phyloP scores from a whole-genome alignment of 2,329 filamentous ascomycete species.

The Fusarium scirpi region DNA sequence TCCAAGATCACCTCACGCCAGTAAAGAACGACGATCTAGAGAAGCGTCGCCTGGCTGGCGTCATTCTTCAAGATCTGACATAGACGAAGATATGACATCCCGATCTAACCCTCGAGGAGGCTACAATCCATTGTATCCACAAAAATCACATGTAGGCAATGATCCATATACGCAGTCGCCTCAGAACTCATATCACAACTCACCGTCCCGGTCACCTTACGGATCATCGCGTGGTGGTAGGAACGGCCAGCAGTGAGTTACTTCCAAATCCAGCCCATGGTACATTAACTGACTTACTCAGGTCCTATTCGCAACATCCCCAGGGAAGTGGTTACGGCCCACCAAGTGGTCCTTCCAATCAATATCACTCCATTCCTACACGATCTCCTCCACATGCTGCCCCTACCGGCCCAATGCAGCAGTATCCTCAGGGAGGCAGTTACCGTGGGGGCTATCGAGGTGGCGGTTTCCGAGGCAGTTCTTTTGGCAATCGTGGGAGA shows the following conservation, averaged over 20 bases:
- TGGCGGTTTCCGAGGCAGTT: conserved; percentile 70
- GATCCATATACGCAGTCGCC: conserved; percentile 58
- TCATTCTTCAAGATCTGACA: conserved; percentile 61
- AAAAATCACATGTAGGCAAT: conserved; percentile 53
- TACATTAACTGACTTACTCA: conserved; percentile 46
- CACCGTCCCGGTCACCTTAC: conserved; percentile 59
- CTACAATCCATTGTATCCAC: conserved; percentile 55
- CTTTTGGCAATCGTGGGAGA: conserved; percentile 66
- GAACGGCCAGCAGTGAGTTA: conserved; percentile 57
- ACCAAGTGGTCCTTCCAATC: conserved; percentile 64
- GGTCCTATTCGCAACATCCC: conserved; percentile 72
- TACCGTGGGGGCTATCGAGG: conserved; percentile 63
- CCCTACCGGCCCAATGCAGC: conserved; percentile 68
- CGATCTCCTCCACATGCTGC: conserved; percentile 67
- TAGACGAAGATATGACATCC: conserved; percentile 63
- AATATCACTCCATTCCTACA: conserved; percentile 63
- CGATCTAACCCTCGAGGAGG: conserved; percentile 58
- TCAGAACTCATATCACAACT: conserved; percentile 61
- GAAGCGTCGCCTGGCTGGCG: conserved; percentile 48
- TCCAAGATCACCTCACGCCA: conserved; percentile 46
- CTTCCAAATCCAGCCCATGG: background rate
- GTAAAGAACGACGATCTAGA: conserved; percentile 48
- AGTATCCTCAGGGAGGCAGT: conserved; percentile 60
- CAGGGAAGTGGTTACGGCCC: conserved; percentile 63
- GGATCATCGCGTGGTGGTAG: conserved; percentile 55